These are phyloP conservation scores for Penicillium pulvis DNA, from an alignment of 495 filamentous ascomycete species.

Conservation along the genomic window DNA sequence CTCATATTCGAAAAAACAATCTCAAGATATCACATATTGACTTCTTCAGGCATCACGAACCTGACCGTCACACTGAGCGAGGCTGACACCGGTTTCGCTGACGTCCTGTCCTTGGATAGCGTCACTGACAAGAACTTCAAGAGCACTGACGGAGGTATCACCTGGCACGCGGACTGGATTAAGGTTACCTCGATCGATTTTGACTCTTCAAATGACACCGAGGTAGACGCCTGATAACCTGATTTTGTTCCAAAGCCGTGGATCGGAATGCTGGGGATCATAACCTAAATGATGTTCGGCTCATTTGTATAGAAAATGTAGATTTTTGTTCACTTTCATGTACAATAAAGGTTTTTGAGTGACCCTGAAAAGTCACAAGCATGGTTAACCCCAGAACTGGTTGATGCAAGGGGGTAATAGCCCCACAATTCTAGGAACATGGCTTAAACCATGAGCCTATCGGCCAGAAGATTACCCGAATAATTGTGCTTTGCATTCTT, in stretches of 20 bases:
- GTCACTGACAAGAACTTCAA: constrained; percentile 15
- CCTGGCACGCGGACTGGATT: constrained; percentile 20
- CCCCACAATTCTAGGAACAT: not conserved
- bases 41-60: constrained; percentile 13
- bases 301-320: not conserved
- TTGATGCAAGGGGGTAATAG: not conserved
- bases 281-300: not conserved
- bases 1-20: not conserved
- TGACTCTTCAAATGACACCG: constrained; percentile 2
- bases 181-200: constrained; percentile 12
- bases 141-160: constrained; percentile 21
- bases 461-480: constrained; percentile 1
- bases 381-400: not conserved
- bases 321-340: not conserved
- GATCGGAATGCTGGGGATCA: not conserved
- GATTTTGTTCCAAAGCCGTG: not conserved
- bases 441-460: constrained; percentile 1
- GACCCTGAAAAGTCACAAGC: not conserved
- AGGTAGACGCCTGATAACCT: not conserved
- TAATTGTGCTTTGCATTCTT: not conserved
- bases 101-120: constrained; percentile 14
- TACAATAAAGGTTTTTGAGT: not conserved
- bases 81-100: constrained; percentile 17
- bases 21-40: not conserved
- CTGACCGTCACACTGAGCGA: constrained; percentile 22